A percentile compares a stretch with the other conserved stretches of the same genome.
Conservation (phyloP, 495 filamentous ascomycete species). For the Lepidopterella palustris region DNA sequence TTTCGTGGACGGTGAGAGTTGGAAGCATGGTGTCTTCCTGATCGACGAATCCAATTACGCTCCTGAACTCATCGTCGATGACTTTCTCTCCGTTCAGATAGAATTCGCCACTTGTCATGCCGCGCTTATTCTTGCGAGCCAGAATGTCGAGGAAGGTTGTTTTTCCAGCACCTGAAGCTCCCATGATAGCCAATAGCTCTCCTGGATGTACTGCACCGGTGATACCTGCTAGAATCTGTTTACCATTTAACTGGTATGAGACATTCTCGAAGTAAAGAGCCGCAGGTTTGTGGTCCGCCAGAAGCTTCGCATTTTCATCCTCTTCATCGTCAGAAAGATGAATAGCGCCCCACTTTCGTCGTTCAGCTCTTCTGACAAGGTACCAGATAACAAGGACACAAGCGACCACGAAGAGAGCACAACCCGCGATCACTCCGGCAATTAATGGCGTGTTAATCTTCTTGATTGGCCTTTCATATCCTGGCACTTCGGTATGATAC, state of each 20-base stretch:
- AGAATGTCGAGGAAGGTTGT: slow-evolving; percentile 96
- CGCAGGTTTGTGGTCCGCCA: slow-evolving; percentile 86
- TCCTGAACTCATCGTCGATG: slow-evolving; percentile 76
- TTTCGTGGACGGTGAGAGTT: slow-evolving; percentile 95
- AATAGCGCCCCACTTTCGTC: slow-evolving; percentile 64
- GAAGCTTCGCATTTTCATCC: slow-evolving; percentile 76
- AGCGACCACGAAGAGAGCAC: slow-evolving; percentile 77
- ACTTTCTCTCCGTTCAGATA: slow-evolving; percentile 93
- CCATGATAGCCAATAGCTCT: slow-evolving; percentile 95
- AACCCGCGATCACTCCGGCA: slow-evolving; percentile 85
- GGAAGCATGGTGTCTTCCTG: slow-evolving; percentile 98
- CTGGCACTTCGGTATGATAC: slow-evolving; percentile 84
- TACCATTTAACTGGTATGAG: slow-evolving; percentile 78
- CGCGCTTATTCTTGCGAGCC: slow-evolving; percentile 95
- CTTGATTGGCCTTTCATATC: slow-evolving; percentile 81
- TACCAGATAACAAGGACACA: slow-evolving; percentile 84
- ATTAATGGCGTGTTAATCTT: slow-evolving; percentile 96
- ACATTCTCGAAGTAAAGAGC: slow-evolving; percentile 85
- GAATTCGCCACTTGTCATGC: slow-evolving; percentile 70
- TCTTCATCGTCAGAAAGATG: slow-evolving; percentile 79
- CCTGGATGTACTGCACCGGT: slow-evolving; percentile 81
- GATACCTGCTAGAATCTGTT: slow-evolving; percentile 73
- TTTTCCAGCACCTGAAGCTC: slow-evolving; percentile 93
- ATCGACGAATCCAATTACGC: slow-evolving; percentile 91
- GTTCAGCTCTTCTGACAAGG: slow-evolving; percentile 61